These are phyloP conservation scores for Scutellaria minor DNA, from an alignment of 257 asterid species.

Conservation along the genomic window DNA sequence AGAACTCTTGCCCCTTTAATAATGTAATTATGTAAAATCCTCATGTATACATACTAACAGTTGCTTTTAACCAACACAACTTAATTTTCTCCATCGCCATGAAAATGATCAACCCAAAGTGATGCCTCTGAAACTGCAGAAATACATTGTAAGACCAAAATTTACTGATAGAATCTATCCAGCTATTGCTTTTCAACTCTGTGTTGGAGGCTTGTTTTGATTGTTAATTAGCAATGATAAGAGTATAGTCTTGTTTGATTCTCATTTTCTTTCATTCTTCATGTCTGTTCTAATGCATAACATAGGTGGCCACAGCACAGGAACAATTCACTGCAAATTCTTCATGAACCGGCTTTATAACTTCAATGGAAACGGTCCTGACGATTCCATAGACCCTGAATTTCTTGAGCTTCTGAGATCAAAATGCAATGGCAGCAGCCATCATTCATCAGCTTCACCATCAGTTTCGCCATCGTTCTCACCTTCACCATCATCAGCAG, in stretches of 20 bases:
- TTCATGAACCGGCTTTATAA: conserved; percentile 55
- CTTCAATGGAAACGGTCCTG: conserved; percentile 55
- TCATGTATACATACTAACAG: not conserved
- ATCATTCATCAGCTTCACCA: conserved; percentile 30
- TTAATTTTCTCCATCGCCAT: not conserved
- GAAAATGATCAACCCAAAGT: not conserved
- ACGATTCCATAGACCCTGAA: conserved; percentile 61
- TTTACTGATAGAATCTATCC: not conserved
- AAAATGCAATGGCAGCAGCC: conserved; percentile 47
- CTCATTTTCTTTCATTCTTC: not conserved
- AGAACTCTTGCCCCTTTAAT: not conserved
- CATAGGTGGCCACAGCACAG: conserved; percentile 83
- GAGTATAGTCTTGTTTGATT: not conserved
- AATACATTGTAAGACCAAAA: not conserved
- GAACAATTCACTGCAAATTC: conserved; percentile 73
- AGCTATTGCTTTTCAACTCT: too few relatives aligned
- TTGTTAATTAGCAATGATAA: too few relatives aligned
- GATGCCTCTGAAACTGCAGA: not conserved
- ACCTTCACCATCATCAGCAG: conserved; percentile 36
- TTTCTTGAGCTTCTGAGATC: conserved; percentile 57
- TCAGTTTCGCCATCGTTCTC: conserved; percentile 41
- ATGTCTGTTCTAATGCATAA: not conserved
- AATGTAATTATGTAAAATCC: not conserved
- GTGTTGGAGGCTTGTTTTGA: too few relatives aligned
- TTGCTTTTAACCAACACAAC: not conserved